Evolutionary conservation across 108 stramenopile genomes (phyloP).

Genomic region (Mediolabrus comicus): DNA sequence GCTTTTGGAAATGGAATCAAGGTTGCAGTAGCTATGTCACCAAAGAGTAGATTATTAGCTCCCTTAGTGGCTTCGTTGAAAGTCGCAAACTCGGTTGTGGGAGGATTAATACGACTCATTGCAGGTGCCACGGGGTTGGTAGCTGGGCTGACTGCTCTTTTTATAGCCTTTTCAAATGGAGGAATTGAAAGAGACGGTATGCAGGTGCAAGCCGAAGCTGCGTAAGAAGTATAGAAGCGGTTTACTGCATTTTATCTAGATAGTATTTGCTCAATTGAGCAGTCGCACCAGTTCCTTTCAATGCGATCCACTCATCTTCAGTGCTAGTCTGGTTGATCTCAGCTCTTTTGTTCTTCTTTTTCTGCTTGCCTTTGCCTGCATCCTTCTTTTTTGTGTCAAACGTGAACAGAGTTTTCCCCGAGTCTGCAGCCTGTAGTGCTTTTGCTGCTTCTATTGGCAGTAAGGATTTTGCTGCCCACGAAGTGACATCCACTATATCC

Average conservation of each 20-base stretch:
- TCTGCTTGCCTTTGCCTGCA: not conserved
- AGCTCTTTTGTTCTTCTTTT: not conserved
- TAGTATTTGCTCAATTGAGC: not conserved
- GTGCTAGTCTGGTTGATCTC: not conserved
- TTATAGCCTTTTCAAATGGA: constrained; percentile 28
- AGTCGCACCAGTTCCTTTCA: not conserved
- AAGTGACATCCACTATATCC: constrained; percentile 1
- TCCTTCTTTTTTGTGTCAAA: constrained; percentile 1
- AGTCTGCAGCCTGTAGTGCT: not conserved
- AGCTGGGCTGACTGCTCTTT: constrained; percentile 6
- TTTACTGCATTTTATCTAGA: not conserved
- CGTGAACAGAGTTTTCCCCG: not conserved
- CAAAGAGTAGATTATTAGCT: not conserved
- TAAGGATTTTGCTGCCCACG: not conserved
- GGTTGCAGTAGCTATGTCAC: not conserved
- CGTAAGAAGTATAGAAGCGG: not conserved
- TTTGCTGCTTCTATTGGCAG: not conserved
- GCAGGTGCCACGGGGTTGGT: constrained; percentile 18
- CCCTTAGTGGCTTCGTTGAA: not conserved
- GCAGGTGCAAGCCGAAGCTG: not conserved
- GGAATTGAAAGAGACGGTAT: constrained; percentile 35
- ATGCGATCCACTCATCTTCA: not conserved
- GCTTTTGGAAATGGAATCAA: constrained; percentile 6
- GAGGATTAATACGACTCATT: constrained; percentile 9
- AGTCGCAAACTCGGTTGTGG: not conserved